Conservation (phyloP, 176 grass and related monocot species). For the Triticum monococcum region DNA sequence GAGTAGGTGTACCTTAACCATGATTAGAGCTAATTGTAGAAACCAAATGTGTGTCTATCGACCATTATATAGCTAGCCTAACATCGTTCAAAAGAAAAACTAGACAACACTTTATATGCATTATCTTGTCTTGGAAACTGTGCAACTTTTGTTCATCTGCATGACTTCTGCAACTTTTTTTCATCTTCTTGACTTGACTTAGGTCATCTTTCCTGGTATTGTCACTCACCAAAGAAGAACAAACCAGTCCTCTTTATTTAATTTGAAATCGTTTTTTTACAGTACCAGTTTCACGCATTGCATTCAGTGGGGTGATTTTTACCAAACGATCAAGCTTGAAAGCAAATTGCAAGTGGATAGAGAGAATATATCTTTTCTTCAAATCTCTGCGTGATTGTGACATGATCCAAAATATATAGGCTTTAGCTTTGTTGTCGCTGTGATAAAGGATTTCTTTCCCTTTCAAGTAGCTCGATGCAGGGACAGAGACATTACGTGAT, state of each 20-base stretch:
- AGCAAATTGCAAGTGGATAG: conserved; percentile 45
- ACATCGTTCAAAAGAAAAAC: conserved; percentile 26
- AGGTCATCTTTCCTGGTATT: conserved; percentile 27
- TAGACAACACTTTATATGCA: conserved; percentile 17
- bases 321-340: conserved; percentile 23
- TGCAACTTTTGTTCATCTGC: conserved; percentile 35
- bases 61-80: background rate
- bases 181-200: conserved; percentile 21
- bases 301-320: background rate
- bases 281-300: background rate
- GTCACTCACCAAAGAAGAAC: conserved; percentile 12
- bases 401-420: conserved; percentile 47
- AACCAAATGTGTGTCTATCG: background rate
- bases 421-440: conserved; percentile 45
- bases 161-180: conserved; percentile 29
- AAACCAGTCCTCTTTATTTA: conserved; percentile 7
- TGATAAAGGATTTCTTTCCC: conserved; percentile 46
- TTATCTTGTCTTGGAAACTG: conserved; percentile 35
- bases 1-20: conserved; percentile 10
- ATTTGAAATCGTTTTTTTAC: background rate
- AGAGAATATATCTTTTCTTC: conserved; percentile 45
- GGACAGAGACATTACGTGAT: conserved; percentile 16
- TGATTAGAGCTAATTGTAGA: conserved; percentile 26
- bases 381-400: conserved; percentile 51
- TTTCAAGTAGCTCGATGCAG: conserved; percentile 36